phyloP scores from a whole-genome alignment of 495 filamentous ascomycete genomes.

The Ramalina intermedia region DNA sequence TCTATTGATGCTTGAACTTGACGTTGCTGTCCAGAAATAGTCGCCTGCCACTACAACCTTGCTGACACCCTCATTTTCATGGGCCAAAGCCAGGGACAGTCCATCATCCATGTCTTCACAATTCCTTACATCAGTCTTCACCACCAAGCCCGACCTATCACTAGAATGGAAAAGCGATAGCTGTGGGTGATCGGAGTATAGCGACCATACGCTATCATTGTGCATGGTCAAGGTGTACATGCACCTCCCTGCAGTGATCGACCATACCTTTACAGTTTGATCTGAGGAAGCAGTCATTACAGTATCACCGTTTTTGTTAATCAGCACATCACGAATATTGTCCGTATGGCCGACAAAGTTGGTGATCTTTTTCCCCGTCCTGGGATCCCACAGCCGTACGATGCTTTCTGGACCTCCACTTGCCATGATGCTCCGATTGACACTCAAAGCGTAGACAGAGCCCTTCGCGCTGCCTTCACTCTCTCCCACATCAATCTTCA shows the following conservation, averaged over 20 bases:
- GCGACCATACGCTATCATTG: conserved; percentile 92
- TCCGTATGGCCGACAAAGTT: conserved; percentile 98
- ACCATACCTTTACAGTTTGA: conserved; percentile 96
- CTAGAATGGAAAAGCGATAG: conserved; percentile 87
- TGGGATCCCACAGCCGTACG: conserved; percentile 85
- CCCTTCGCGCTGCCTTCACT: conserved; percentile 74
- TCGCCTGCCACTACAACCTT: conserved; percentile 70
- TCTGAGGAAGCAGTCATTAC: conserved; percentile 93
- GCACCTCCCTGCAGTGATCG: conserved; percentile 81
- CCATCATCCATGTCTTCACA: conserved; percentile 78
- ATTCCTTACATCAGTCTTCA: conserved; percentile 78
- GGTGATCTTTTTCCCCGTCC: conserved; percentile 76
- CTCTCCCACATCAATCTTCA: conserved; percentile 74
- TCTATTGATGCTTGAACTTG: conserved; percentile 85
- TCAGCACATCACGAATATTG: conserved; percentile 78
- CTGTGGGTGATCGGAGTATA: conserved; percentile 76
- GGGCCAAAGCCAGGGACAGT: conserved; percentile 69
- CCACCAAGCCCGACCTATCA: conserved; percentile 79
- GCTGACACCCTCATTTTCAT: conserved; percentile 80
- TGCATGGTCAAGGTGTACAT: conserved; percentile 98
- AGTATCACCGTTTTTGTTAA: conserved; percentile 75
- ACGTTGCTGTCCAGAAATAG: conserved; percentile 87
- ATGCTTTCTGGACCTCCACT: conserved; percentile 91
- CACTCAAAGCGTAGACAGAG: conserved; percentile 81
- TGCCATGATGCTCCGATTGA: conserved; percentile 61